phyloP scores from a whole-genome alignment of 2,329 filamentous ascomycete genomes.

The Emergomyces pasteurianus region DNA sequence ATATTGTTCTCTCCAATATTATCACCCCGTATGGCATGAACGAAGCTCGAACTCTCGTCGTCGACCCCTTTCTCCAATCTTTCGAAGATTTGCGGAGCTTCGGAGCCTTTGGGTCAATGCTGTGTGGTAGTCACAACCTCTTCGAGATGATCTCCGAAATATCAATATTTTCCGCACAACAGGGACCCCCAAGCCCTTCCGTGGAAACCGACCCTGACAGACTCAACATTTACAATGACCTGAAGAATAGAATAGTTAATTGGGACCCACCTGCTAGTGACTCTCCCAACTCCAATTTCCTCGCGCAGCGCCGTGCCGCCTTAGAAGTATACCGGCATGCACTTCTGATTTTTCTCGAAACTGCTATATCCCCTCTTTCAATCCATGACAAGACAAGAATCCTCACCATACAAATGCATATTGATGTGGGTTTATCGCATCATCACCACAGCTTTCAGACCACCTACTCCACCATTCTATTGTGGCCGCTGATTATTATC shows the following conservation, averaged over 20 bases:
- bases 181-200: not conserved
- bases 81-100: not conserved
- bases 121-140: not conserved
- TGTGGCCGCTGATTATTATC: not conserved
- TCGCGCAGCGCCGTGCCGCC: not conserved
- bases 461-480: not conserved
- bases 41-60: not conserved
- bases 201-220: not conserved
- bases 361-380: not conserved
- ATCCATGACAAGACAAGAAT: not conserved
- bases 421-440: not conserved
- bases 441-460: not conserved
- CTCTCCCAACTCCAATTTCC: not conserved
- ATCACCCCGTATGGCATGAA: not conserved
- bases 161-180: not conserved
- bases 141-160: not conserved
- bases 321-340: not conserved
- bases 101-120: not conserved
- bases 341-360: not conserved
- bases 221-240: not conserved
- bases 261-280: not conserved
- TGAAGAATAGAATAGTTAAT: not conserved
- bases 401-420: not conserved
- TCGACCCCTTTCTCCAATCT: not conserved
- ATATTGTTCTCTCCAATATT: not conserved